Conservation (phyloP, 257 asterid species). For the Plantago major region DNA sequence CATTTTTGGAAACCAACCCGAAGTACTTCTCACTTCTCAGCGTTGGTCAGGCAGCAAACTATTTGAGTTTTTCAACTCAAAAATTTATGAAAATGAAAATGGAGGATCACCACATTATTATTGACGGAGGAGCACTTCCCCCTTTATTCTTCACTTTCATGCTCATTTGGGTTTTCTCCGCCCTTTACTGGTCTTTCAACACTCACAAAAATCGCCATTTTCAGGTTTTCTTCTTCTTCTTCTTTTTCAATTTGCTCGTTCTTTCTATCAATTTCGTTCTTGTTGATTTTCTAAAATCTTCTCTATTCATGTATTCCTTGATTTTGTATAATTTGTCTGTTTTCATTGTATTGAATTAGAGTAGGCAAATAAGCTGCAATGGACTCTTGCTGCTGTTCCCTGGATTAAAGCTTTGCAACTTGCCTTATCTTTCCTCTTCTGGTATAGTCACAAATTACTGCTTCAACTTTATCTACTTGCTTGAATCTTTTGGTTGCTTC, state of each 20-base stretch:
- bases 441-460: conserved; percentile 33
- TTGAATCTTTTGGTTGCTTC: too few relatives aligned
- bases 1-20: too few relatives aligned
- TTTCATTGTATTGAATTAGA: conserved; percentile 25
- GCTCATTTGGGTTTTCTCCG: conserved; percentile 58
- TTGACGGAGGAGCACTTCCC: conserved; percentile 47
- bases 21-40: too few relatives aligned
- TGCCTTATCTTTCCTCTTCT: conserved; percentile 70
- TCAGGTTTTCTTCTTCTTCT: too few relatives aligned
- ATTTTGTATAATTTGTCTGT: background rate
- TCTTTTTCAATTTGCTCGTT: too few relatives aligned
- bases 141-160: conserved; percentile 49
- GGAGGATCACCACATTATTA: conserved; percentile 28
- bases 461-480: background rate
- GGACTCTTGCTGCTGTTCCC: conserved; percentile 85
- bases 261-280: too few relatives aligned
- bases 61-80: too few relatives aligned
- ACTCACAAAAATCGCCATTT: conserved; percentile 63
- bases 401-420: conserved; percentile 72
- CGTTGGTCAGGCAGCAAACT: too few relatives aligned
- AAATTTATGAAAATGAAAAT: too few relatives aligned
- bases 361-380: conserved; percentile 78
- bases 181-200: conserved; percentile 68
- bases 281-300: too few relatives aligned
- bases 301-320: background rate